A percentile compares a stretch with the other conserved stretches of the same genome.
phyloP scores from a whole-genome alignment of 2,329 filamentous ascomycete species.

The Hymenoscyphus repandus region DNA sequence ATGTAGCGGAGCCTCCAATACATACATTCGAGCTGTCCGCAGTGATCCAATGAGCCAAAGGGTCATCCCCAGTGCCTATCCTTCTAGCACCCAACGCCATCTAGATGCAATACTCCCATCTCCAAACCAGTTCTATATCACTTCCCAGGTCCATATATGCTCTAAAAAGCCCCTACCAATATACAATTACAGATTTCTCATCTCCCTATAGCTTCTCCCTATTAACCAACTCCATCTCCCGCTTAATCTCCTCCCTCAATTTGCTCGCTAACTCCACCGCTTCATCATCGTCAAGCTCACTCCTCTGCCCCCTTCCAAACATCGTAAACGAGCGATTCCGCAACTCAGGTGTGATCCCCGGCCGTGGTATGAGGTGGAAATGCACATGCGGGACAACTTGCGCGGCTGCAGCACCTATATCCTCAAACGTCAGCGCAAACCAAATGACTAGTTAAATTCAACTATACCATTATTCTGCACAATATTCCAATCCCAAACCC shows the following conservation, averaged over 20 bases:
- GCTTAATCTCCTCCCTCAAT: constrained; percentile 45
- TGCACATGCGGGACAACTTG: constrained; percentile 93
- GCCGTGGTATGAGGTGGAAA: constrained; percentile 88
- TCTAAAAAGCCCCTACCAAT: too few species aligned
- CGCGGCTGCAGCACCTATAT: constrained; percentile 67
- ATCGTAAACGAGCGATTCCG: constrained; percentile 63
- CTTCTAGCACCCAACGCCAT: too few species aligned
- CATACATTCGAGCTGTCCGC: too few species aligned
- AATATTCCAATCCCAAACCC: constrained; percentile 84
- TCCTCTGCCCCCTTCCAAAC: constrained; percentile 70
- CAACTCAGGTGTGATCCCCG: constrained; percentile 51
- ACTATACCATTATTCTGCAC: constrained; percentile 86
- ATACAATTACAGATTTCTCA: neutral
- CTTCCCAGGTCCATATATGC: too few species aligned
- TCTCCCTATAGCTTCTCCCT: constrained; percentile 20
- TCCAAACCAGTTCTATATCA: too few species aligned
- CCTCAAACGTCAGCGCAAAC: too few species aligned
- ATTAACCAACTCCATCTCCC: constrained; percentile 36
- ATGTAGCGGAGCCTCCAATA: too few species aligned
- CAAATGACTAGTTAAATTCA: too few species aligned
- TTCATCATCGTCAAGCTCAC: constrained; percentile 74
- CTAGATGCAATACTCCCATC: too few species aligned
- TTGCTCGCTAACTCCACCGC: constrained; percentile 53
- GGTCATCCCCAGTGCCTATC: too few species aligned
- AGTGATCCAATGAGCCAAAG: too few species aligned